Base-by-base conservation (phyloP, 2,329 filamentous ascomycete species). In the Arthroderma uncinatum region DNA sequence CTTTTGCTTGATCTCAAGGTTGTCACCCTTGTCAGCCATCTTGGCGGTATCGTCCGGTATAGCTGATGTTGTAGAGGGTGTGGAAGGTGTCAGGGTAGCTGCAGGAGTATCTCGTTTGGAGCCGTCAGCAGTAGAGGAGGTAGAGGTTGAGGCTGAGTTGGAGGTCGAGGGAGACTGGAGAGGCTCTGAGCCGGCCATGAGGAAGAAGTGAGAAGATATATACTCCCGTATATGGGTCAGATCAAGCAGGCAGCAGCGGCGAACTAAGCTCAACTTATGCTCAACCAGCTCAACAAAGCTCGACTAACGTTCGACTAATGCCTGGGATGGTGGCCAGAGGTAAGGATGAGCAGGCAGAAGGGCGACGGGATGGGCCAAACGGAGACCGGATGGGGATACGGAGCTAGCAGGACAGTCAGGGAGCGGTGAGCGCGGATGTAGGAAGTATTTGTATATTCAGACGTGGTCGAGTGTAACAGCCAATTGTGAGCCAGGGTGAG, bases 1-100 rank as follows among this genome's bases (percentile, higher is more conserved):
- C 53, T 54, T 14, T 39, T 39, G 33, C 53, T 54, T 40, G 21
- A 40, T 36, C 53, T 54, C 53, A 16, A 37, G 33, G 34, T 25
- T 39, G 14, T 40, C 36, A 16, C 33, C 53, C 34, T 54, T 54
- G 28, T 54, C 36, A 25, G 25, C 48, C 28, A 37, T 33, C 23
- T 28, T 53, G 28, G 14, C 28, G 48, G 48, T 53, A 12, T 53
- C 33, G 48, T 34, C 33, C 4, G 23, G 48, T 34, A 34, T 34
- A n/a, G 48, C 33, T 34, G 48, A 33, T 5, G 33, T 23, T 5
- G 48, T 53, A n/a, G 48, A 33, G 8, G 48, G 48, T 4, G 33
- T 53, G 8, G 40, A 47, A 1, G 40, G 40, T 25, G 40, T 47
- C 4, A 47, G 40, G 12, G 40, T 25, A 25, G 19, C 40, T 9